Percentiles rank a stretch among this genome's conserved stretches.
phyloP scores from a whole-genome alignment of 257 asterid genomes.

The Marsdenia floribunda region DNA sequence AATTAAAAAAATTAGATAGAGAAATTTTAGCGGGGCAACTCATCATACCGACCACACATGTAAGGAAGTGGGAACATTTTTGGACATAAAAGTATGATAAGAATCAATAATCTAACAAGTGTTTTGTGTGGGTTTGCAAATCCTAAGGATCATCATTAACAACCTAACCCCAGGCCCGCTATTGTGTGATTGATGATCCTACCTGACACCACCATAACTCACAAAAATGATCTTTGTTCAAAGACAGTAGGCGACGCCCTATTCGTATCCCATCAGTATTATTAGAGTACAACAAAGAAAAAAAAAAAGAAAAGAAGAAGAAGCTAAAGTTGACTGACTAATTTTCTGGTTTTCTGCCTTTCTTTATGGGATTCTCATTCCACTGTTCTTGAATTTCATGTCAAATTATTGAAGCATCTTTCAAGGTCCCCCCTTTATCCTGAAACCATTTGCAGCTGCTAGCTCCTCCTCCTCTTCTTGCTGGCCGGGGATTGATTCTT shows the following conservation, averaged over 20 bases:
- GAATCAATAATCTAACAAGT: too few relatives aligned
- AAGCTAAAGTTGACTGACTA: background rate
- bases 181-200: too few relatives aligned
- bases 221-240: background rate
- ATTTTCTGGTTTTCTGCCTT: background rate
- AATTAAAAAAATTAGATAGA: too few relatives aligned
- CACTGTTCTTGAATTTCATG: background rate
- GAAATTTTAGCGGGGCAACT: too few relatives aligned
- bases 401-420: background rate
- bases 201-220: background rate
- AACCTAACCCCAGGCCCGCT: too few relatives aligned
- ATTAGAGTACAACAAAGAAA: too few relatives aligned
- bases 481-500: background rate
- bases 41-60: background rate
- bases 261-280: background rate
- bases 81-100: background rate
- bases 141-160: too few relatives aligned
- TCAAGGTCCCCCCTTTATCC: background rate
- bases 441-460: background rate
- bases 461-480: background rate
- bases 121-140: too few relatives aligned
- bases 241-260: background rate
- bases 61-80: background rate
- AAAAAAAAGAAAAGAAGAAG: too few relatives aligned
- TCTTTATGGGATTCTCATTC: slow-evolving; percentile 15